A percentile compares a stretch with the other conserved stretches of the same genome.
phyloP scores from a whole-genome alignment of 257 asterid genomes.

The Ajuga chamaepitys region DNA sequence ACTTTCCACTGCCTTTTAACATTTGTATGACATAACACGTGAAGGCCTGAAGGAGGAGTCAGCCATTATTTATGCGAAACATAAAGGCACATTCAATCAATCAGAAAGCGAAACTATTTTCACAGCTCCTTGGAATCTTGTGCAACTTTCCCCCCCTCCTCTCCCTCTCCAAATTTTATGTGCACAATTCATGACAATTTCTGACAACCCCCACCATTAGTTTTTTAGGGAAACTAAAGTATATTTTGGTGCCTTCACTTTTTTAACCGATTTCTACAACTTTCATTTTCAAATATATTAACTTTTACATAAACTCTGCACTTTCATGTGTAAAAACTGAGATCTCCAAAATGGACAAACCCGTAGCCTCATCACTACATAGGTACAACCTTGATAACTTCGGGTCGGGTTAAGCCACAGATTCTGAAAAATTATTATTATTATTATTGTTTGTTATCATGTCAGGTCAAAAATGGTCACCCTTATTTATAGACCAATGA shows the following conservation, averaged over 20 bases:
- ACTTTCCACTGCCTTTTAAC: conserved; percentile 11
- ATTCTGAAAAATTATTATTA: no score
- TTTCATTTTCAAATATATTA: background rate
- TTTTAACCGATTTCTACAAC: no score
- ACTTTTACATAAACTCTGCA: no score
- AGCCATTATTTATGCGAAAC: conserved; percentile 43
- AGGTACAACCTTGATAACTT: no score
- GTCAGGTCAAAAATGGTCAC: no score
- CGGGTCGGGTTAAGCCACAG: no score
- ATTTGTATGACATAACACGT: conserved; percentile 60
- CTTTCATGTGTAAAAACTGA: no score
- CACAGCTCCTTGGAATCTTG: conserved; percentile 19
- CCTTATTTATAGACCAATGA: no score
- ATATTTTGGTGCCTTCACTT: no score
- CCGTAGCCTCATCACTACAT: no score
- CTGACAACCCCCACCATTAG: conserved; percentile 39
- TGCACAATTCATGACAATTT: conserved; percentile 17
- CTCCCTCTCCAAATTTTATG: conserved; percentile 5
- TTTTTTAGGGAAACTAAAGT: background rate
- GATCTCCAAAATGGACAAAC: no score
- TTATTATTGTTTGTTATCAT: no score
- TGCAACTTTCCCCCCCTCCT: background rate
- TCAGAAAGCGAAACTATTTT: conserved; percentile 14
- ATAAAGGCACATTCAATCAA: conserved; percentile 40
- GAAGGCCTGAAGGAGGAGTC: conserved; percentile 55